phyloP scores from a whole-genome alignment of 176 grass and related monocot genomes.

The Aegilops longissima region DNA sequence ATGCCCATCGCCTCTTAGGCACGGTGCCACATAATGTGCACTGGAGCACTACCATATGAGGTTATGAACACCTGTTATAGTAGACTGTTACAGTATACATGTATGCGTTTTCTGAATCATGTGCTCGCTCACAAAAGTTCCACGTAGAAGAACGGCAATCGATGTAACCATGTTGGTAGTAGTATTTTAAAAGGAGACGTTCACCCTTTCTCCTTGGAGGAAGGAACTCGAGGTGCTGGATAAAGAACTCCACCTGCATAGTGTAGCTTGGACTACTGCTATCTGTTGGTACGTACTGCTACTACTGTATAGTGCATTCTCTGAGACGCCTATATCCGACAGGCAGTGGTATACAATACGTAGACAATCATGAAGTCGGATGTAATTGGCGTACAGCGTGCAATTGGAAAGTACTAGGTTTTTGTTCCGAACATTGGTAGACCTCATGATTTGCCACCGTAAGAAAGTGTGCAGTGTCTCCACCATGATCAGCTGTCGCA shows the following conservation, averaged over 20 bases:
- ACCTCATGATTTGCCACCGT: not conserved
- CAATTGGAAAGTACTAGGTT: not conserved
- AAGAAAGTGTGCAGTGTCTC: not conserved
- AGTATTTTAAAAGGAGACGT: not conserved
- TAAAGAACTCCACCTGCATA: not conserved
- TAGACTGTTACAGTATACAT: not conserved
- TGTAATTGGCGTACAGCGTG: not conserved
- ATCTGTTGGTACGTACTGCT: not conserved
- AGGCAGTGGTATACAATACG: conserved; percentile 12
- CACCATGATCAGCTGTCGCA: not conserved
- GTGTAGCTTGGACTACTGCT: not conserved
- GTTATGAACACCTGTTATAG: not conserved
- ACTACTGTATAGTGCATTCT: not conserved
- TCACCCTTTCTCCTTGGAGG: not conserved
- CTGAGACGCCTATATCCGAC: not conserved
- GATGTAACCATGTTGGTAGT: not conserved
- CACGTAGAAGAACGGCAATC: not conserved
- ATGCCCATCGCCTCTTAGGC: not conserved
- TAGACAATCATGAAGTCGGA: not conserved
- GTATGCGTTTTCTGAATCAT: not conserved
- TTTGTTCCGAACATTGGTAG: conserved; percentile 6
- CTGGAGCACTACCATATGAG: not conserved
- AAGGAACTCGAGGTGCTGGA: not conserved
- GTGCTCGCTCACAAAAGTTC: not conserved
- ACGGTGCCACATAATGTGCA: conserved; percentile 33